Percentiles rank a stretch among this genome's conserved stretches.
Evolutionary conservation across 2,329 filamentous ascomycete species (phyloP).

Genomic region (Colletotrichum incanum): DNA sequence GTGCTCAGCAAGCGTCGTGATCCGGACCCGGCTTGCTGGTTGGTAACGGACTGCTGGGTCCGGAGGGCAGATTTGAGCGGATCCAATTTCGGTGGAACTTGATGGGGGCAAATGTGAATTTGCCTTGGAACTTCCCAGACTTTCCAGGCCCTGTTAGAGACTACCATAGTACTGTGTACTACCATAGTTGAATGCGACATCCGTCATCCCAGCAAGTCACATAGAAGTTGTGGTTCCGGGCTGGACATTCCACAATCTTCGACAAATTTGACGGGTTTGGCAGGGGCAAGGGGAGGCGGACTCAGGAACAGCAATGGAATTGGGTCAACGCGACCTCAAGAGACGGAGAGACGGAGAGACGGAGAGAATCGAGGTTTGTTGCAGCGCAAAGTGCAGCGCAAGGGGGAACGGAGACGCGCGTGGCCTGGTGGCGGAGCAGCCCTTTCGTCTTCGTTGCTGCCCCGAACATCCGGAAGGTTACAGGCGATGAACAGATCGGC

Average conservation of each 20-base stretch:
- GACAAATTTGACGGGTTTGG: background rate
- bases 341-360: slow-evolving; percentile 9
- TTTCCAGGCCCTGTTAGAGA: background rate
- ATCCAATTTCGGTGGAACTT: slow-evolving; percentile 28
- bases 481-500: background rate
- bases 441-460: background rate
- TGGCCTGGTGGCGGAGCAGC: slow-evolving; percentile 22
- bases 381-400: background rate
- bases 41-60: slow-evolving; percentile 5
- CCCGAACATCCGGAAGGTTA: background rate
- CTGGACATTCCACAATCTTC: background rate
- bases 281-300: slow-evolving; percentile 26
- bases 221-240: background rate
- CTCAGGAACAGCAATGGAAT: slow-evolving; percentile 8
- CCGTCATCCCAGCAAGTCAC: slow-evolving; percentile 20
- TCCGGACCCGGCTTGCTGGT: slow-evolving; percentile 8
- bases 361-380: slow-evolving; percentile 3
- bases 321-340: background rate
- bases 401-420: slow-evolving; percentile 7
- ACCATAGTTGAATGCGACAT: slow-evolving; percentile 10
- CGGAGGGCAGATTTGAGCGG: background rate
- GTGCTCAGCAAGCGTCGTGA: slow-evolving; percentile 9
- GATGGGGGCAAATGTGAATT: slow-evolving; percentile 15
- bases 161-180: background rate
- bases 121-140: slow-evolving; percentile 9